These are phyloP conservation scores for Citrullus mucosospermus DNA, from an alignment of 306 rosid species.

Conservation along the genomic window DNA sequence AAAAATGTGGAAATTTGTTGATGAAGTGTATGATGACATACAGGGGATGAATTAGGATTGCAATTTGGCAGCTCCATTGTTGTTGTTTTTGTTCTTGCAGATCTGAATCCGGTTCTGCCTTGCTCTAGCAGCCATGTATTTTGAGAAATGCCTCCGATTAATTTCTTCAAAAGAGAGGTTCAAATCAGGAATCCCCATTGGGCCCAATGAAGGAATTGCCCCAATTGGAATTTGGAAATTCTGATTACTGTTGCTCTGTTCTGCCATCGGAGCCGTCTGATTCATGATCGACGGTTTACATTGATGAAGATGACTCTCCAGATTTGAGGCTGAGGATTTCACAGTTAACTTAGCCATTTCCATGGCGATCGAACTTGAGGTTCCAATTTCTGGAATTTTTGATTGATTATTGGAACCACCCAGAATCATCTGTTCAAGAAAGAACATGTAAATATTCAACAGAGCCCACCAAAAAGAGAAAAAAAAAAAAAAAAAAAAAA, in stretches of 20 bases:
- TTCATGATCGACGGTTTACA: background rate
- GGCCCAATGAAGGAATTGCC: constrained; percentile 4
- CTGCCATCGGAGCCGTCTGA: constrained; percentile 11
- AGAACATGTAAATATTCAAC: background rate
- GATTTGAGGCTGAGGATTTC: background rate
- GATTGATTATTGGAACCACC: too few species aligned
- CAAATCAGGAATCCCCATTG: constrained; percentile 36
- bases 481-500: background rate
- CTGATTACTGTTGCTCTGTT: background rate
- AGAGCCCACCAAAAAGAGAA: background rate
- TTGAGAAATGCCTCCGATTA: constrained; percentile 3
- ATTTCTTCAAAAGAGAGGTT: constrained; percentile 12
- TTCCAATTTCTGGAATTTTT: background rate
- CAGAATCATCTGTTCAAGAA: background rate
- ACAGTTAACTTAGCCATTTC: background rate
- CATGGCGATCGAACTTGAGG: background rate
- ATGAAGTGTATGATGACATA: background rate
- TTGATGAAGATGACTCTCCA: background rate
- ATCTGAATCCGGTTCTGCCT: constrained; percentile 39
- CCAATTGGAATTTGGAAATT: background rate
- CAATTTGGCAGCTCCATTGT: constrained; percentile 10
- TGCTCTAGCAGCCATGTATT: constrained; percentile 30
- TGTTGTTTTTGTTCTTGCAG: constrained; percentile 21
- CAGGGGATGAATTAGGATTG: constrained; percentile 1
- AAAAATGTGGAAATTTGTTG: background rate